A percentile compares a stretch with the other conserved stretches of the same genome.
Conservation (phyloP, 805 yeast species). For the Metschnikowia dekortorum region DNA sequence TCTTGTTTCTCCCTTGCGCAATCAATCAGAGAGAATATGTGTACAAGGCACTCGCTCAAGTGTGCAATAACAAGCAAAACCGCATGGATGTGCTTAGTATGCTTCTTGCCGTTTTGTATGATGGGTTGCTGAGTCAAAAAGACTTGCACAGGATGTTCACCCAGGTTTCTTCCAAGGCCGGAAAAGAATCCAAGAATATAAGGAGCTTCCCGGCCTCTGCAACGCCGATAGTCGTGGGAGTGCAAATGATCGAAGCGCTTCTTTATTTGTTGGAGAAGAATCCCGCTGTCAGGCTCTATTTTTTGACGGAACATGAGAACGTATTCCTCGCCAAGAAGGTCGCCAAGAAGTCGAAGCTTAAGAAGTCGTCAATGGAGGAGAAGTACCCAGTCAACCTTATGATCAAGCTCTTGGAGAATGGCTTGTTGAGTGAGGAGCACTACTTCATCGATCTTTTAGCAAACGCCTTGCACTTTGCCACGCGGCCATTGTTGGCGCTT, state of each 20-base stretch:
- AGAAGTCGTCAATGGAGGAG: slow-evolving; percentile 29
- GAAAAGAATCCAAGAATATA: slow-evolving; percentile 3
- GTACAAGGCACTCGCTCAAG: slow-evolving; percentile 58
- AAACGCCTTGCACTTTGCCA: slow-evolving; percentile 68
- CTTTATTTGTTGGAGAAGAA: slow-evolving; percentile 67
- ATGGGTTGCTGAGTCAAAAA: slow-evolving; percentile 61
- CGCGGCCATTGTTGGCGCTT: slow-evolving; percentile 62
- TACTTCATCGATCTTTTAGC: slow-evolving; percentile 74
- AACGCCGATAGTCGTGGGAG: slow-evolving; percentile 67
- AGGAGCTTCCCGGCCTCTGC: slow-evolving; percentile 48
- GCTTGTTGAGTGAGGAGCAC: slow-evolving; percentile 65
- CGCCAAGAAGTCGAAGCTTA: slow-evolving; percentile 29
- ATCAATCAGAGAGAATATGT: slow-evolving; percentile 57
- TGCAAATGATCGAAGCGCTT: slow-evolving; percentile 71
- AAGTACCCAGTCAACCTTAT: slow-evolving; percentile 73
- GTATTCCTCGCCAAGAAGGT: slow-evolving; percentile 33
- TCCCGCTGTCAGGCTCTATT: slow-evolving; percentile 63
- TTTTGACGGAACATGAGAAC: slow-evolving; percentile 69
- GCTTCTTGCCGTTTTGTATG: slow-evolving; percentile 65
- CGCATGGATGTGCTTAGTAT: slow-evolving; percentile 69
- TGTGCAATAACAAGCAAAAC: slow-evolving; percentile 75
- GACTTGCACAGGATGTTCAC: slow-evolving; percentile 59
- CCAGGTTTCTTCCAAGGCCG: slow-evolving; percentile 51
- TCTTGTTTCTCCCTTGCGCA: slow-evolving; percentile 70
- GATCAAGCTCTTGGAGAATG: slow-evolving; percentile 56